Conservation (phyloP, 306 rosid genomes). For the Sphenostylis stenocarpa region DNA sequence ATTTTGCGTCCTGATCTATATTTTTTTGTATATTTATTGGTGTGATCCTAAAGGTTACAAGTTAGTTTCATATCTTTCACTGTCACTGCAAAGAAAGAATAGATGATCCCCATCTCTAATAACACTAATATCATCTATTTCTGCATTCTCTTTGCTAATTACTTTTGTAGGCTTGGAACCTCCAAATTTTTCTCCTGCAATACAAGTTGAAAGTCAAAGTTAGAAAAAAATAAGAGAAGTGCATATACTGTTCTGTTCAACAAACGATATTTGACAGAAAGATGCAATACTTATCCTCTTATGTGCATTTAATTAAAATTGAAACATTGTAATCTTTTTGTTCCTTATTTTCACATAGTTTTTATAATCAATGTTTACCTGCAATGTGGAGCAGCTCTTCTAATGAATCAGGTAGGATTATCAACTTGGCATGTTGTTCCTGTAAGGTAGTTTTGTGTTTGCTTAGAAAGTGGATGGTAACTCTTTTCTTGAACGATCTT, state of each 20-base stretch:
- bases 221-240: background rate
- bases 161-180: constrained; percentile 49
- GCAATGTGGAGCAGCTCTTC: constrained; percentile 66
- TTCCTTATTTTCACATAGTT: constrained; percentile 27
- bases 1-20: constrained; percentile 53
- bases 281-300: background rate
- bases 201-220: constrained; percentile 22
- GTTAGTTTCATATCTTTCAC: constrained; percentile 11
- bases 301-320: background rate
- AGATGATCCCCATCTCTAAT: constrained; percentile 83
- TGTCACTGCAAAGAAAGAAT: constrained; percentile 54
- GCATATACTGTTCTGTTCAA: background rate
- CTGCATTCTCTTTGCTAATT: constrained; percentile 63
- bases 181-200: constrained; percentile 82
- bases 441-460: constrained; percentile 20
- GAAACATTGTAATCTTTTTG: background rate
- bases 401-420: constrained; percentile 67
- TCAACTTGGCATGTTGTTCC: constrained; percentile 58
- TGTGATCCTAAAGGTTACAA: constrained; percentile 21
- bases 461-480: constrained; percentile 52
- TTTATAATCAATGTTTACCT: constrained; percentile 44
- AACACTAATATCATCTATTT: constrained; percentile 79
- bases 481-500: constrained; percentile 50
- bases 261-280: background rate
- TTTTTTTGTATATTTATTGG: constrained; percentile 39